These are phyloP conservation scores for Aspergillus wentii DNA, from an alignment of 495 filamentous ascomycete species.

Conservation along the genomic window DNA sequence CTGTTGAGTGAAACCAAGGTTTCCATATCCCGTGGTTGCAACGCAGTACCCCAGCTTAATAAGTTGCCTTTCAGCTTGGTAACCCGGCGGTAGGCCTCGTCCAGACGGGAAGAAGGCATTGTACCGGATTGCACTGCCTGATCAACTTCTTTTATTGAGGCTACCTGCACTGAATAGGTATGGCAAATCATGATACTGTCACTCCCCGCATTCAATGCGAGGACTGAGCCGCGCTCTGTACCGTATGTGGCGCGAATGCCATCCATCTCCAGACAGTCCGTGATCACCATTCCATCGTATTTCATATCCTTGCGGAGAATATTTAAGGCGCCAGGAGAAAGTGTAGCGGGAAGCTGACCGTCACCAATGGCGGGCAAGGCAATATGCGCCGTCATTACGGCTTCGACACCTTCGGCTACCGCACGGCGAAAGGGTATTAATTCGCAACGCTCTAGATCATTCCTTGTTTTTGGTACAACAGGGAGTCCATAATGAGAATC, in stretches of 20 bases:
- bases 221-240: constrained; percentile 40
- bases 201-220: constrained; percentile 43
- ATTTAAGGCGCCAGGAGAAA: constrained; percentile 28
- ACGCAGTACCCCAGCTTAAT: constrained; percentile 22
- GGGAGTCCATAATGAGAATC: constrained; percentile 42
- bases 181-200: constrained; percentile 50
- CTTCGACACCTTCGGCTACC: constrained; percentile 35
- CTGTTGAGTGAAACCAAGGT: constrained; percentile 19
- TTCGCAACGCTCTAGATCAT: constrained; percentile 35
- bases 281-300: constrained; percentile 36
- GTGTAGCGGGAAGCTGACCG: constrained; percentile 29
- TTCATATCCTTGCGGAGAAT: constrained; percentile 38
- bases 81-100: constrained; percentile 34
- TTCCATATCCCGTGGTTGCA: constrained; percentile 10
- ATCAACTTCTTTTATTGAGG: constrained; percentile 34
- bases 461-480: constrained; percentile 30
- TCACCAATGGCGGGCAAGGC: constrained; percentile 31
- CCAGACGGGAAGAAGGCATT: constrained; percentile 23
- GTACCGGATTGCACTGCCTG: constrained; percentile 35
- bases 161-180: constrained; percentile 41
- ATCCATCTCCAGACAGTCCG: constrained; percentile 42
- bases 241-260: constrained; percentile 43
- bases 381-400: constrained; percentile 43
- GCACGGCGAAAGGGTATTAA: constrained; percentile 38
- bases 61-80: constrained; percentile 30